These are phyloP conservation scores for Xanthoceras sorbifolium DNA, from an alignment of 345 rosid species.

Conservation along the genomic window DNA sequence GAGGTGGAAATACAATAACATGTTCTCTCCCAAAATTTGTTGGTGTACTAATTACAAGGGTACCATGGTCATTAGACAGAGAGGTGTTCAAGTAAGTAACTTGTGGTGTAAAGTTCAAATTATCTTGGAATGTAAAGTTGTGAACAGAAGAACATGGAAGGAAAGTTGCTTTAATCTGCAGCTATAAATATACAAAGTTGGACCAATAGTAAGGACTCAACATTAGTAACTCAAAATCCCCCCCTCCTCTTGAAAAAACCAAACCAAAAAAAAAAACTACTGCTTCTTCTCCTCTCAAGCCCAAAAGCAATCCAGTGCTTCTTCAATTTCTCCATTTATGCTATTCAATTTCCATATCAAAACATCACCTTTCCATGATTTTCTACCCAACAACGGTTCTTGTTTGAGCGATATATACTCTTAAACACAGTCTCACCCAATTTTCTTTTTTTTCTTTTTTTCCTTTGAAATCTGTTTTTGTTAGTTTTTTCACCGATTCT, in stretches of 20 bases:
- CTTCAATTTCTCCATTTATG: background rate
- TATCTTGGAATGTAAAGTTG: constrained; percentile 17
- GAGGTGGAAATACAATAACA: too few species aligned
- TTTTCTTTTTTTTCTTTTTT: background rate
- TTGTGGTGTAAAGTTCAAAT: constrained; percentile 8
- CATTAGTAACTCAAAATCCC: background rate
- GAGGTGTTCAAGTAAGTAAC: background rate
- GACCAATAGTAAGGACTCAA: background rate
- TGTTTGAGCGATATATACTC: background rate
- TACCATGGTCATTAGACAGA: constrained; percentile 1
- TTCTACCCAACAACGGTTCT: background rate
- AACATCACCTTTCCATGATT: background rate
- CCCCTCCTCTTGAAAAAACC: background rate
- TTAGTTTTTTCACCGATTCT: background rate
- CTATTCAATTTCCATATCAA: background rate
- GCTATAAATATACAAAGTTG: constrained; percentile 45
- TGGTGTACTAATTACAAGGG: constrained; percentile 4
- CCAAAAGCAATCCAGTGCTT: background rate
- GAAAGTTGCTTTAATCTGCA: constrained; percentile 8
- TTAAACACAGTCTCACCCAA: too few species aligned
- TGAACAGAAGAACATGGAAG: background rate
- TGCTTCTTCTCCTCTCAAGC: background rate
- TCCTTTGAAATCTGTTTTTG: background rate
- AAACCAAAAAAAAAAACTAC: background rate
- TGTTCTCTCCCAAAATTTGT: too few species aligned